These are phyloP conservation scores for Claviceps sp. DNA, from an alignment of 2,329 filamentous ascomycete genomes.

Conservation along the genomic window DNA sequence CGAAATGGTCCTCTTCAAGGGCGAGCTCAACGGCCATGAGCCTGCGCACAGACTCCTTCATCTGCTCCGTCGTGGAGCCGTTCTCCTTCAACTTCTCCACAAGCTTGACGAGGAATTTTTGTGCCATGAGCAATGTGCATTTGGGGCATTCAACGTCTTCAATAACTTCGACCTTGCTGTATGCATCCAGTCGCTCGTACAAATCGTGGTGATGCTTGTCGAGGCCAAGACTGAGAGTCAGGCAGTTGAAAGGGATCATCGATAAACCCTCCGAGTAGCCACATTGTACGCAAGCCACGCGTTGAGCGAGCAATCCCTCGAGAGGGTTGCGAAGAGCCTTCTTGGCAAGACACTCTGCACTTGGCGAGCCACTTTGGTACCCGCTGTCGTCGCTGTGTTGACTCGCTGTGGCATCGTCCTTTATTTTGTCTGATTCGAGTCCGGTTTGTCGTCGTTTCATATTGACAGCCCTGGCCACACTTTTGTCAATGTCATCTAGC, in stretches of 20 bases:
- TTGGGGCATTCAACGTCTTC: slow-evolving; percentile 84
- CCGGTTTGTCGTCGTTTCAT: slow-evolving; percentile 18
- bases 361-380: slow-evolving; percentile 33
- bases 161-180: slow-evolving; percentile 73
- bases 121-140: slow-evolving; percentile 61
- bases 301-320: slow-evolving; percentile 76
- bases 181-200: slow-evolving; percentile 68
- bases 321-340: slow-evolving; percentile 55
- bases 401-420: slow-evolving; percentile 31
- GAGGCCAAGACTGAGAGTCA: slow-evolving; percentile 69
- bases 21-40: slow-evolving; percentile 56
- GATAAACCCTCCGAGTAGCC: slow-evolving; percentile 79
- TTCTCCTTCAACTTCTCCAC: slow-evolving; percentile 25
- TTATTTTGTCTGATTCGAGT: slow-evolving; percentile 24
- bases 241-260: slow-evolving; percentile 85
- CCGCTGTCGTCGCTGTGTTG: slow-evolving; percentile 44
- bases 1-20: slow-evolving; percentile 67
- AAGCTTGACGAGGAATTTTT: slow-evolving; percentile 33
- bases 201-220: slow-evolving; percentile 52
- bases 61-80: slow-evolving; percentile 29
- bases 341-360: slow-evolving; percentile 23
- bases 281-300: slow-evolving; percentile 76
- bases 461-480: slow-evolving; percentile 42
- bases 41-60: slow-evolving; percentile 39
- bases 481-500: slow-evolving; percentile 71